These are phyloP conservation scores for Vigna reflexopilosa DNA, from an alignment of 306 rosid genomes.

Conservation along the genomic window DNA sequence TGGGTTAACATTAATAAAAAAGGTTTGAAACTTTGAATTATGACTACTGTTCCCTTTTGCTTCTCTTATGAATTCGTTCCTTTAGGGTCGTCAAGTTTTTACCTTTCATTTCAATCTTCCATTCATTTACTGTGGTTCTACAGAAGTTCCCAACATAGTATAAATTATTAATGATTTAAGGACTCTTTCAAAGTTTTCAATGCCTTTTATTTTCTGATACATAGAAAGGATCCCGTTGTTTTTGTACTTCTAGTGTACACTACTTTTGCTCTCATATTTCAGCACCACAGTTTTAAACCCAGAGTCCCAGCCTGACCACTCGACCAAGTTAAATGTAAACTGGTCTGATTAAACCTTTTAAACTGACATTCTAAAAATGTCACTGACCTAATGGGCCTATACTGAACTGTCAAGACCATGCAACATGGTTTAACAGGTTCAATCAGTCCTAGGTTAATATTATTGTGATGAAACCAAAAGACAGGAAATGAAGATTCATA, in stretches of 20 bases:
- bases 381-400: neutral
- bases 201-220: neutral
- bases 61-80: neutral
- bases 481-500: constrained; percentile 3
- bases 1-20: neutral
- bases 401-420: constrained; percentile 23
- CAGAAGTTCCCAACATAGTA: neutral
- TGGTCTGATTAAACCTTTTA: neutral
- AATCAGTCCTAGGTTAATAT: constrained; percentile 2
- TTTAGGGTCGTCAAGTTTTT: constrained; percentile 2
- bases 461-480: constrained; percentile 31
- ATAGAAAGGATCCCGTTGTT: neutral
- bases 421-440: neutral
- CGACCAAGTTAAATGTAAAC: neutral
- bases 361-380: neutral
- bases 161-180: constrained; percentile 5
- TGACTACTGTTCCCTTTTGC: neutral
- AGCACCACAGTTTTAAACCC: constrained; percentile 13
- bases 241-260: neutral
- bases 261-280: neutral
- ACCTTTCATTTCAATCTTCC: constrained; percentile 17
- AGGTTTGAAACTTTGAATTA: neutral
- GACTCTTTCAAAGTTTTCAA: constrained; percentile 8
- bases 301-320: neutral
- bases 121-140: constrained; percentile 22